Percentiles rank a stretch among this genome's conserved stretches.
Conservation (phyloP, 225 moss, liverwort and hornwort genomes). For the Climacium dendroides region DNA sequence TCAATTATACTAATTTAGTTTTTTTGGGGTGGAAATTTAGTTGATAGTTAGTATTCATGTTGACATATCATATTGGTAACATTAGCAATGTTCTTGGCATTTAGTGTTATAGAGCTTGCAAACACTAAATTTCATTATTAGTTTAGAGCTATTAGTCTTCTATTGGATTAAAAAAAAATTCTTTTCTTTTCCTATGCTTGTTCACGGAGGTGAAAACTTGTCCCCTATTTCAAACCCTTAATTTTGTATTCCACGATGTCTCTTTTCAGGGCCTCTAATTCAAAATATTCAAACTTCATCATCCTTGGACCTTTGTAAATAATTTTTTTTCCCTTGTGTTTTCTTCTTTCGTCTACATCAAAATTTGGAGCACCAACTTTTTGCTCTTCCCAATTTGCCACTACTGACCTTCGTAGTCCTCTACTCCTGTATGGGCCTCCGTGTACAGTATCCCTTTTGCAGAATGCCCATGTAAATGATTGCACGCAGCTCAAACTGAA, state of each 20-base stretch:
- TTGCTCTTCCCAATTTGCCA: neutral
- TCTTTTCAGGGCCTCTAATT: rapidly evolving
- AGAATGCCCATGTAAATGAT: too few relatives aligned
- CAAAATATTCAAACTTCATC: too few relatives aligned
- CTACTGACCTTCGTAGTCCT: neutral
- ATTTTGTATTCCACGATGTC: neutral
- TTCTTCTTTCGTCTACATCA: neutral
- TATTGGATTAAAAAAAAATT: rapidly evolving
- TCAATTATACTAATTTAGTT: neutral
- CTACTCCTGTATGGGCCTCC: too few relatives aligned
- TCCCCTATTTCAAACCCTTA: neutral
- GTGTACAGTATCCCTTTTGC: too few relatives aligned
- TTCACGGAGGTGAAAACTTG: neutral
- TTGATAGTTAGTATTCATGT: neutral
- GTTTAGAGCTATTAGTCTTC: neutral
- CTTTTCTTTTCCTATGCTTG: neutral
- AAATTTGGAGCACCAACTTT: neutral
- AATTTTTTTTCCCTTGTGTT: neutral
- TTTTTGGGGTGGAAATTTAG: too few relatives aligned
- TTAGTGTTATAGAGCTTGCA: neutral
- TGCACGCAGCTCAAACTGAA: neutral
- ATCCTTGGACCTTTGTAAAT: too few relatives aligned
- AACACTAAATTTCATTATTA: neutral
- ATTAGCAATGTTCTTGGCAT: neutral
- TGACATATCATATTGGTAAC: neutral